Percentiles rank a stretch among this genome's conserved stretches.
Evolutionary conservation across 2,329 filamentous ascomycete genomes (phyloP).

Genomic region (Ilyonectria robusta): DNA sequence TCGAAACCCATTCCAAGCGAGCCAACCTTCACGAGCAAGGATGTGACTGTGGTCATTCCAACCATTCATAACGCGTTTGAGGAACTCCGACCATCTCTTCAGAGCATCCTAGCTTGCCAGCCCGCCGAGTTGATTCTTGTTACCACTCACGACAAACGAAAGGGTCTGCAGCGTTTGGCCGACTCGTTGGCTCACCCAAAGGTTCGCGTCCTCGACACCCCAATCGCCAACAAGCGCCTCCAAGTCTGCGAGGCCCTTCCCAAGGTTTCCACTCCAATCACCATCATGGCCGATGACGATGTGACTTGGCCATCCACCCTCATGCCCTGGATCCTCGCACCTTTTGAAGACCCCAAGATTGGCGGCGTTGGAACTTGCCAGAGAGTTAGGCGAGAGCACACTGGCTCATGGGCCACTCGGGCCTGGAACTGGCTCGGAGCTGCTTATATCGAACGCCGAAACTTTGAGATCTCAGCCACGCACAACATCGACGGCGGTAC

Average conservation of each 20-base stretch:
- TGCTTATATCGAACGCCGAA: conserved; percentile 92
- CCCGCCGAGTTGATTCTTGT: conserved; percentile 85
- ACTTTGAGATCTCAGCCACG: conserved; percentile 97
- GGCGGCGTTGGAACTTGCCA: conserved; percentile 96
- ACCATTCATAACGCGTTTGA: conserved; percentile 91
- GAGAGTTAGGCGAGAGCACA: conserved; percentile 79
- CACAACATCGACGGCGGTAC: conserved; percentile 95
- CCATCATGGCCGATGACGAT: conserved; percentile 95
- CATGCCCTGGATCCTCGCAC: conserved; percentile 91
- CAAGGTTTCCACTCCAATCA: conserved; percentile 85
- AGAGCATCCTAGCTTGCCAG: conserved; percentile 80
- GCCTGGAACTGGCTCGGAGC: conserved; percentile 93
- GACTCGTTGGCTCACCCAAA: conserved; percentile 71
- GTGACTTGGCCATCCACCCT: conserved; percentile 92
- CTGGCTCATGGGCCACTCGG: conserved; percentile 70
- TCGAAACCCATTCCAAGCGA: conserved; percentile 86
- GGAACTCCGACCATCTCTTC: conserved; percentile 85
- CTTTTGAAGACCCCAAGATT: conserved; percentile 87
- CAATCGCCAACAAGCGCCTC: conserved; percentile 93
- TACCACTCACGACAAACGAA: conserved; percentile 85
- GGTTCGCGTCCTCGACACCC: conserved; percentile 81
- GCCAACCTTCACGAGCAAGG: conserved; percentile 82
- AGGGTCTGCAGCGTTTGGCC: conserved; percentile 77
- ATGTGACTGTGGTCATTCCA: conserved; percentile 95
- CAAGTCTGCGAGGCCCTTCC: conserved; percentile 95